These are phyloP conservation scores for Epichloe scottii DNA, from an alignment of 2,329 filamentous ascomycete species.

Conservation along the genomic window DNA sequence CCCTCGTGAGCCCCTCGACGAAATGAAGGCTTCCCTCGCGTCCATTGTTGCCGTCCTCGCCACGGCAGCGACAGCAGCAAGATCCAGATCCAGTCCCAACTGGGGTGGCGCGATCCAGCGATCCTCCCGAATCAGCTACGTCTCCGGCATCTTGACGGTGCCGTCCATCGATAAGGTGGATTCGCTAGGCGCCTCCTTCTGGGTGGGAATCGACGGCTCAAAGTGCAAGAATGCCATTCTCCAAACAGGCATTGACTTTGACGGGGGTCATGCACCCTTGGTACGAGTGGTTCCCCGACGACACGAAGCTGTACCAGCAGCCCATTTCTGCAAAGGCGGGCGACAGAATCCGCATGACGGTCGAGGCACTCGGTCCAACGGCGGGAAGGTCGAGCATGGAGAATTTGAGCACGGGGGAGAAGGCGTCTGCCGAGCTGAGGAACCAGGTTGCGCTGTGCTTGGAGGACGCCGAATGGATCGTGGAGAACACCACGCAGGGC, in stretches of 20 bases:
- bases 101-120: background rate
- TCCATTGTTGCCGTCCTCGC: no score
- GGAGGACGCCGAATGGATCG: conserved; percentile 1
- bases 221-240: background rate
- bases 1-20: no score
- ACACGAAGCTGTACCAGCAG: conserved; percentile 1
- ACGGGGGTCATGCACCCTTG: background rate
- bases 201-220: background rate
- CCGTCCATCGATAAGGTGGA: background rate
- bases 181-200: background rate
- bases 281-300: conserved; percentile 1
- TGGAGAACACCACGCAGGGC: background rate
- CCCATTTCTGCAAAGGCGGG: background rate
- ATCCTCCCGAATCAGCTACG: background rate
- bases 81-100: background rate
- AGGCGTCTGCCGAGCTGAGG: background rate
- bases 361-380: background rate
- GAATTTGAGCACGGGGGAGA: conserved; percentile 1
- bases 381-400: background rate
- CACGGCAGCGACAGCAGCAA: background rate
- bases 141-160: background rate
- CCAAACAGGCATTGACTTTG: background rate
- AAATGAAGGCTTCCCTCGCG: no score
- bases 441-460: background rate
- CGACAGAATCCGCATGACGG: conserved; percentile 1